Base-by-base conservation (phyloP, 495 filamentous ascomycete species). In the Daldinia childiae region DNA sequence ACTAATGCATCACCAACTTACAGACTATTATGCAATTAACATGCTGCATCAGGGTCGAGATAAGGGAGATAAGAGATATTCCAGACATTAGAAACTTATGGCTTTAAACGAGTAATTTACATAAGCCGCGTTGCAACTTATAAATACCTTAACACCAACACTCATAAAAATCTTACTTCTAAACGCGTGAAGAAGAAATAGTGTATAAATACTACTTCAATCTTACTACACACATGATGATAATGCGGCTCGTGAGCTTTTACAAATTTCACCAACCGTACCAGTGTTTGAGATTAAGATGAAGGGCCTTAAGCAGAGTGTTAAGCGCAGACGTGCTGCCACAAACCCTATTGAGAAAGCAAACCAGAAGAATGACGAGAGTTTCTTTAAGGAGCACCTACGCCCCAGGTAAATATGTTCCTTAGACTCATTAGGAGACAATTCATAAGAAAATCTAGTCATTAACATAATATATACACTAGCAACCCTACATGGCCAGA, bases 381-480 rank as follows among this genome's bases (percentile, higher is more conserved):
- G 79, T 6, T 87, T 87, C 58, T 75, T 84, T 45, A 71, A 72
- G 24, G 78, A 83, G 0, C 82, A 86, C 63, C 54, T 87, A 3
- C 74, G 76, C 36, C 78, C 79, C 6, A 74, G 72, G 83, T 85
- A 55, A 66, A 77, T 64, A 15, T 19, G 1, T 26, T 24, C 11
- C 24, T n/a, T 7, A 4, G n/a, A 9, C 14, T 24, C 19, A 14
- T 36, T n/a, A n/a, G n/a, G n/a, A n/a, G n/a, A n/a, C n/a, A n/a
- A n/a, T n/a, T n/a, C 39, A n/a, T 5, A 4, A n/a, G 26, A 24
- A 36, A 36, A 39, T 11, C 15, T 50, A 15, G 48, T 48, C 38
- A 56, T 45, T 69, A 63, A 71, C 43, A 27, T 21, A 19, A 15
- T 1, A 30, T 39, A 17, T 4, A 26, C 21, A 6, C 17, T 27